Conservation (phyloP, 108 stramenopile species). For the Nitzschia putrida region DNA sequence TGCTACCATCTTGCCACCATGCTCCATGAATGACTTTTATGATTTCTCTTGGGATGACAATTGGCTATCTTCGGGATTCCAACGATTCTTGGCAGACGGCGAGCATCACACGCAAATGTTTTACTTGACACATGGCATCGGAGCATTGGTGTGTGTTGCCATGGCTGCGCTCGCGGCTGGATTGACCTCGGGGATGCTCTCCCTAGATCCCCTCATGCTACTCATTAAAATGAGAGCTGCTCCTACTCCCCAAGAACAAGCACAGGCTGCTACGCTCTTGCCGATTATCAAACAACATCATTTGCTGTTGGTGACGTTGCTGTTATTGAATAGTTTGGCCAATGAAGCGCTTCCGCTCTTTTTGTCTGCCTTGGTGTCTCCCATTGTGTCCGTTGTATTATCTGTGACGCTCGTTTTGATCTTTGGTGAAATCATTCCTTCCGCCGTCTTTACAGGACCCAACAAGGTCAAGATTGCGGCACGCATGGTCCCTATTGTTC, state of each 20-base stretch:
- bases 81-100: no score
- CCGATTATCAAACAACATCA: slow-evolving; percentile 87
- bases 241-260: slow-evolving; percentile 39
- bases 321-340: slow-evolving; percentile 89
- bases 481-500: slow-evolving; percentile 77
- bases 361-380: slow-evolving; percentile 84
- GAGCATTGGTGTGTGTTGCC: slow-evolving; percentile 64
- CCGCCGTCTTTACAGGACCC: slow-evolving; percentile 91
- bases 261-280: slow-evolving; percentile 51
- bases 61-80: no score
- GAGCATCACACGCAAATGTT: not conserved
- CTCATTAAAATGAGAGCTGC: slow-evolving; percentile 73
- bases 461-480: slow-evolving; percentile 84
- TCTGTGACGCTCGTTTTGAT: slow-evolving; percentile 91
- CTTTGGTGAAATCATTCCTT: slow-evolving; percentile 81
- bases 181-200: slow-evolving; percentile 90
- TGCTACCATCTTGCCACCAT: slow-evolving; percentile 7
- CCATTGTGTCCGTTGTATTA: slow-evolving; percentile 78
- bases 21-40: no score
- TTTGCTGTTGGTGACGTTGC: slow-evolving; percentile 87
- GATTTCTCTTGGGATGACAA: no score
- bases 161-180: slow-evolving; percentile 92
- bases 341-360: slow-evolving; percentile 96
- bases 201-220: slow-evolving; percentile 84
- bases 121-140: slow-evolving; percentile 31